These are phyloP conservation scores for Ogataea nonfermentans DNA, from an alignment of 805 yeast genomes.

Conservation along the genomic window DNA sequence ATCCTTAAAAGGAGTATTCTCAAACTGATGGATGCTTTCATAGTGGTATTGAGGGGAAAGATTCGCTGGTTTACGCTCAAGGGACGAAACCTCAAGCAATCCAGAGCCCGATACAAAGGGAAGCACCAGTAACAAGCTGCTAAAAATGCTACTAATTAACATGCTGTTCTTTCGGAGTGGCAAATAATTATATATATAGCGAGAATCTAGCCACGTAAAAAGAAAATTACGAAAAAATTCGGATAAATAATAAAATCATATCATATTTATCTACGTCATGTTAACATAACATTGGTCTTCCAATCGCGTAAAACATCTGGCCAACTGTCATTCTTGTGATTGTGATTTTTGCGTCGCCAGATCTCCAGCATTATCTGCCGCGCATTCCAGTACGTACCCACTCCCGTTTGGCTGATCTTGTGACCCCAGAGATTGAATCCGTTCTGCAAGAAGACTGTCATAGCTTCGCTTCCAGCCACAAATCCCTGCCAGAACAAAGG, in stretches of 20 bases:
- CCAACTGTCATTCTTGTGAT: constrained; percentile 67
- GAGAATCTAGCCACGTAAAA: constrained; percentile 14
- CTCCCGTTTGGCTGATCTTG: constrained; percentile 55
- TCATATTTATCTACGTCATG: constrained; percentile 17
- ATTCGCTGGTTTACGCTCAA: constrained; percentile 24
- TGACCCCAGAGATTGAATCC: constrained; percentile 75
- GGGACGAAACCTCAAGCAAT: constrained; percentile 18
- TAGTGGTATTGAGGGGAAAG: constrained; percentile 27
- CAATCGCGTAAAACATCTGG: constrained; percentile 75
- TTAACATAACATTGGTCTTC: constrained; percentile 81
- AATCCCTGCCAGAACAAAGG: constrained; percentile 91
- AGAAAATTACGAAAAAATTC: background rate
- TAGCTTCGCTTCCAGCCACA: constrained; percentile 81
- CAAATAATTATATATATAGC: constrained; percentile 2
- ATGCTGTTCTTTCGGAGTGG: constrained; percentile 2
- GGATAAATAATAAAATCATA: constrained; percentile 7
- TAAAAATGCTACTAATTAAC: constrained; percentile 3
- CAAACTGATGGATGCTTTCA: constrained; percentile 31
- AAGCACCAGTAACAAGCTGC: background rate
- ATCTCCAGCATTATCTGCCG: constrained; percentile 83
- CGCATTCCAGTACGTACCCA: constrained; percentile 85
- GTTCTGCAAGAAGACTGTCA: constrained; percentile 52
- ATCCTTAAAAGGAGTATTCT: constrained; percentile 30
- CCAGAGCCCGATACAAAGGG: constrained; percentile 10
- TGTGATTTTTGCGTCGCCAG: constrained; percentile 69